Conservation (phyloP, 805 yeast species). For the Dipodascopsis tothii region DNA sequence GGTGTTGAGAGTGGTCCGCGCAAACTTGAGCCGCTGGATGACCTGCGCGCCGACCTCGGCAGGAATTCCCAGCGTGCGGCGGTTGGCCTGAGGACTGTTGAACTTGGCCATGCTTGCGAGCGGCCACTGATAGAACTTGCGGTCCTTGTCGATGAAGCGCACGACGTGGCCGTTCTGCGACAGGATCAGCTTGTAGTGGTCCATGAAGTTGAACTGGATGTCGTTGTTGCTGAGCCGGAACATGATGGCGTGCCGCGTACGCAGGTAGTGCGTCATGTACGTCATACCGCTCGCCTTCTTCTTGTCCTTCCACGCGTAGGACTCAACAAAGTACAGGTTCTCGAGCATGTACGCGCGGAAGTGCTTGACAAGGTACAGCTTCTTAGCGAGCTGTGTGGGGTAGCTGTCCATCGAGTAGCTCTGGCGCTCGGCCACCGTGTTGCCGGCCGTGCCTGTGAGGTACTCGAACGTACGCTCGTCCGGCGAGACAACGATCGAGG, state of each 20-base stretch:
- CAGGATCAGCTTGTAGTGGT: conserved; percentile 81
- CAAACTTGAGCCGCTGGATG: background rate
- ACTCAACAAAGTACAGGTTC: conserved; percentile 47
- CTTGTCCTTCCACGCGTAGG: conserved; percentile 39
- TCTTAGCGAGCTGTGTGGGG: conserved; percentile 37
- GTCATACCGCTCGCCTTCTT: conserved; percentile 26
- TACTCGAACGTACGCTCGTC: conserved; percentile 25
- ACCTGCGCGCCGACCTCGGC: background rate
- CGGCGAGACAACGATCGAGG: conserved; percentile 61
- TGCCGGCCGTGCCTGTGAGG: conserved; percentile 3
- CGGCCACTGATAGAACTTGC: conserved; percentile 30
- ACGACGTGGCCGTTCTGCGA: conserved; percentile 68
- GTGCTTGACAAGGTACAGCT: conserved; percentile 77
- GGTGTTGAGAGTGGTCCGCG: background rate
- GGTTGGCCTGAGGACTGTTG: background rate
- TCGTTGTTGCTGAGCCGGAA: conserved; percentile 89
- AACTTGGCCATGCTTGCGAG: background rate
- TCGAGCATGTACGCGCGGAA: conserved; percentile 89
- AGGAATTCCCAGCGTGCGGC: background rate
- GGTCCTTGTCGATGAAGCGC: conserved; percentile 59
- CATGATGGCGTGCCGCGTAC: conserved; percentile 76
- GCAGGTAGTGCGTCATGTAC: conserved; percentile 72
- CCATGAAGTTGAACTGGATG: conserved; percentile 89
- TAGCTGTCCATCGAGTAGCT: background rate
- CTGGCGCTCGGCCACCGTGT: background rate